Base-by-base conservation (phyloP, 306 rosid species). In the Gillenia trifoliata region DNA sequence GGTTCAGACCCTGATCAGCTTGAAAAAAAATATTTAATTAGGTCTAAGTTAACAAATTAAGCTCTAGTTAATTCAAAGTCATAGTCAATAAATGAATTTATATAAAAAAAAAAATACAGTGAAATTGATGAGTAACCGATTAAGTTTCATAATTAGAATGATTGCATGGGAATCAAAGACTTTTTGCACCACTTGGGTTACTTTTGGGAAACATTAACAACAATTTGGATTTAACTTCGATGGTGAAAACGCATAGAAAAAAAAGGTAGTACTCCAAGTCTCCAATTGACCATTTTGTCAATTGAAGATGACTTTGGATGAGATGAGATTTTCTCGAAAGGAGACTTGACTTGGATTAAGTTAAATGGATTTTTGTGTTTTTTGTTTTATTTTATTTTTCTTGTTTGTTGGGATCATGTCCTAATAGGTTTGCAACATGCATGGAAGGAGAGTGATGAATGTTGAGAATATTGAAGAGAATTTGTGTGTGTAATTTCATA, bases 151-250 rank as follows among this genome's bases (percentile, higher is more conserved):
- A 64, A 11, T 11, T 13, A 4, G 45, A 31, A 33, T 15, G 12
- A 34, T 33, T 64, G 33, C n/a, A 34, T 20, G 11, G 67, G 59
- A 75, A 66, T 66, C 79, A 20, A 67, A 26, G 74, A 76, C 79
- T 59, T 68, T 76, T 31, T 15, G 38, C 49, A 8, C 17, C 66
- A 11, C 49, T 22, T 6, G 13, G 66, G 29, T 33, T 41, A 57
- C 74, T 76, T 76, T 69, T 60, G 40, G 74, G 78, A 52, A 74
- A 64, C 64, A 64, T 64, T 30, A 67, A 23, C 23, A 34, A 45
- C 15, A 70, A 70, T 40, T 45, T 75, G 59, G 49, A 40, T 57
- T 56, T 45, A 59, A 69, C 23, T 55, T 20, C 5, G 25, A 33
- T 4, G 29, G 30, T 19, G 43, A 26, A 75, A 5, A 15, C 2